Percentiles rank a stretch among this genome's conserved stretches.
Conservation (phyloP, 108 stramenopile species). For the Nitzschia sp. region DNA sequence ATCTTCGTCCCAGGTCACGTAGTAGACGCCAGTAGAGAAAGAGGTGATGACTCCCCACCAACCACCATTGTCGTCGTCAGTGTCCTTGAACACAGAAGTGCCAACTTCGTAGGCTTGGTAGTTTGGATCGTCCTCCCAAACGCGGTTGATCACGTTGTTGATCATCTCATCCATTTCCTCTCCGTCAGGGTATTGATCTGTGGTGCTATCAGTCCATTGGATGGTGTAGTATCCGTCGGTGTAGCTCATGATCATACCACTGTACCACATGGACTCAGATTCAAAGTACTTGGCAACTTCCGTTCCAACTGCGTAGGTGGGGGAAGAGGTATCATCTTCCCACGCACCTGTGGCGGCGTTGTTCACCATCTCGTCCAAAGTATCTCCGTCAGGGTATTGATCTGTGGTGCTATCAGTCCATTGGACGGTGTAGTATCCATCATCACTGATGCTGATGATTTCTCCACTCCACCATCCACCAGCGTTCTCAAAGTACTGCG, state of each 20-base stretch:
- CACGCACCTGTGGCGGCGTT: too few species aligned
- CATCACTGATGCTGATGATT: neutral
- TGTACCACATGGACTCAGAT: neutral
- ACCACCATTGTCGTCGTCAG: neutral
- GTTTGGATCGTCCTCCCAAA: neutral
- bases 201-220: conserved; percentile 7
- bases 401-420: neutral
- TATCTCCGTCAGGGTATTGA: neutral
- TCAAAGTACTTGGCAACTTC: neutral
- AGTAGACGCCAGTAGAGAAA: conserved; percentile 10
- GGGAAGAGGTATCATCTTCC: too few species aligned
- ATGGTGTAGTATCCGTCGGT: neutral
- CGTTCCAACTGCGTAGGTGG: conserved; percentile 2
- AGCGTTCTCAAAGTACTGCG: neutral
- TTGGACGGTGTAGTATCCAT: neutral
- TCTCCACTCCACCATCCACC: neutral
- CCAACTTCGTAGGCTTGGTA: neutral
- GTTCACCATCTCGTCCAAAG: neutral
- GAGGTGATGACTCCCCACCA: conserved; percentile 8
- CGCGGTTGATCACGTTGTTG: neutral
- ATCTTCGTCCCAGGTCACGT: conserved; percentile 3
- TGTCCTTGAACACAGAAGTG: neutral
- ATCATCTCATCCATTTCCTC: conserved; percentile 2
- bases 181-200: neutral
- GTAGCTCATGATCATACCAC: conserved; percentile 3